Conservation (phyloP, 1,284 basidiomycete genomes). For the Papiliotrema fonsecae region DNA sequence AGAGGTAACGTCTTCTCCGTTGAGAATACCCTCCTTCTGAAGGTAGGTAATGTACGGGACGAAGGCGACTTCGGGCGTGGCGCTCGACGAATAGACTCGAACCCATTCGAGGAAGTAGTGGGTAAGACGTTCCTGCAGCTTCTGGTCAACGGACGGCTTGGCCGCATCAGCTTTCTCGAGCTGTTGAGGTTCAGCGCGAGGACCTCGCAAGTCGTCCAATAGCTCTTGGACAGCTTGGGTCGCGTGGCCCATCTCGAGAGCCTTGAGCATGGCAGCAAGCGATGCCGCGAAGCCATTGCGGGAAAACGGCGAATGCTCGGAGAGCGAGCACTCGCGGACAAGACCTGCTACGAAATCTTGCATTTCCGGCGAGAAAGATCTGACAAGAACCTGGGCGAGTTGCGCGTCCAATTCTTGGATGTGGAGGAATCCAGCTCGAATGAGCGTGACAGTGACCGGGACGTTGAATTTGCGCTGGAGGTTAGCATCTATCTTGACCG, state of each 20-base stretch:
- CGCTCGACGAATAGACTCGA: conserved; percentile 64
- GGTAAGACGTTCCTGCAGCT: conserved; percentile 54
- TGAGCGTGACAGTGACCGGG: conserved; percentile 81
- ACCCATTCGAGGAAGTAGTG: conserved; percentile 79
- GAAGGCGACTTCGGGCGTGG: conserved; percentile 92
- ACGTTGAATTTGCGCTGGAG: conserved; percentile 89
- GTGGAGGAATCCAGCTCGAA: conserved; percentile 77
- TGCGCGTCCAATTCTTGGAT: conserved; percentile 81
- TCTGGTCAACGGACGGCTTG: conserved; percentile 41
- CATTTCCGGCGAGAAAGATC: conserved; percentile 70
- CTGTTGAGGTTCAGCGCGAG: conserved; percentile 54
- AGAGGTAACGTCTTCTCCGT: conserved; percentile 91
- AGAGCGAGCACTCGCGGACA: conserved; percentile 78
- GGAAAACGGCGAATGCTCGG: conserved; percentile 67
- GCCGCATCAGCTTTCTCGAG: conserved; percentile 10
- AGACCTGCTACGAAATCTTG: conserved; percentile 79
- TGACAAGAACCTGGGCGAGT: conserved; percentile 74
- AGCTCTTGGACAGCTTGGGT: conserved; percentile 43
- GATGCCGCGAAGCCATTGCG: conserved; percentile 74
- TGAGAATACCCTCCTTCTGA: conserved; percentile 92
- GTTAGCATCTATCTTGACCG: conserved; percentile 2
- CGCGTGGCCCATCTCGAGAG: conserved; percentile 33
- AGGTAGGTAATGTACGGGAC: conserved; percentile 95
- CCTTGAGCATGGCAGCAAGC: conserved; percentile 74
- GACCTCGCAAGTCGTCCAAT: conserved; percentile 36